Percentiles rank a stretch among this genome's conserved stretches.
These are phyloP conservation scores for Aristolochia contorta DNA, from an alignment of 164 flowering plant genomes.

Conservation along the genomic window DNA sequence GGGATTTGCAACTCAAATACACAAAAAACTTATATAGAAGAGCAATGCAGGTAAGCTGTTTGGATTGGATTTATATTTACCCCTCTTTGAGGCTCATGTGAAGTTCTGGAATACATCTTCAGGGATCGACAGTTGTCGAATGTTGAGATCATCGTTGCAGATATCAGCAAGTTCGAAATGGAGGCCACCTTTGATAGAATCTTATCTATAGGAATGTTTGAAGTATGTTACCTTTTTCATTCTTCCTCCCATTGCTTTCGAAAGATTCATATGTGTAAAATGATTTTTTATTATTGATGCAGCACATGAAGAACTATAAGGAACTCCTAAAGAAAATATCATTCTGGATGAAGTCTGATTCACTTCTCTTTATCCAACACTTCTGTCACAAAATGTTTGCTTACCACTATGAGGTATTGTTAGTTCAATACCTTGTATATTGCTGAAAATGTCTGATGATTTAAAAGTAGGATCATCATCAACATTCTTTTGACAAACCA, in stretches of 20 bases:
- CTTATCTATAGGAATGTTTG: conserved; percentile 92
- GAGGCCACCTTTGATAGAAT: conserved; percentile 71
- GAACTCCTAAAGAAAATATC: conserved; percentile 88
- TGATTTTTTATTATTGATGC: conserved; percentile 4
- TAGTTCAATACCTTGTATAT: too few relatives aligned
- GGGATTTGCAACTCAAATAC: conserved; percentile 87
- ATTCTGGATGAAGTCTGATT: conserved; percentile 75
- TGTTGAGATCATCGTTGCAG: conserved; percentile 75
- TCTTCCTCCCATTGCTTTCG: too few relatives aligned
- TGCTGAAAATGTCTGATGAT: too few relatives aligned
- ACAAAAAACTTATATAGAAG: conserved; percentile 73
- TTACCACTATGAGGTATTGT: conserved; percentile 83
- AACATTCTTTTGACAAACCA: too few relatives aligned
- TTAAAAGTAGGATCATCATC: too few relatives aligned
- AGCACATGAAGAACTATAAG: conserved; percentile 96
- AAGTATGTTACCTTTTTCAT: conserved; percentile 29
- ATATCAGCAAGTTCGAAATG: conserved; percentile 82
- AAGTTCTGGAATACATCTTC: conserved; percentile 1
- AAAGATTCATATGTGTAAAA: background rate
- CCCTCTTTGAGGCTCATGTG: background rate
- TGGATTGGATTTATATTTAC: background rate
- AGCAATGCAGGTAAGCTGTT: conserved; percentile 49
- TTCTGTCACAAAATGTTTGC: conserved; percentile 90
- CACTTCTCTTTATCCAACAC: conserved; percentile 73
- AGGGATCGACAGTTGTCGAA: conserved; percentile 64